Evolutionary conservation across 208 protist species (phyloP), one percentile per base, ranked within the genome.

Genomic region (Baffinella frigidus): DNA sequence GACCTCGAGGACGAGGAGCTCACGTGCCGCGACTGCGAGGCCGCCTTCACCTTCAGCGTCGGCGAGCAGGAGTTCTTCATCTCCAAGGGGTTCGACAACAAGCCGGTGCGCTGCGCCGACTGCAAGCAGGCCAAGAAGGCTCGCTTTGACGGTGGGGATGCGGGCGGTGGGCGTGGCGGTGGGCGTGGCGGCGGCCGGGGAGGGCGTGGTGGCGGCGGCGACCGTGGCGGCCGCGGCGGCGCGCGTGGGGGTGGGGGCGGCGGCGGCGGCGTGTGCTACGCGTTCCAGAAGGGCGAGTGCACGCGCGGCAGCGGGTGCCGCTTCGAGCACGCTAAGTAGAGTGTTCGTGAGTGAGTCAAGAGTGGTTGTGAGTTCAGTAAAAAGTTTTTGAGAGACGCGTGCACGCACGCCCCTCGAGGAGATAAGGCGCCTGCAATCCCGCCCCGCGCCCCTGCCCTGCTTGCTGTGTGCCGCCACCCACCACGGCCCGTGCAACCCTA

Each of bases 281-380:
- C 92, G 0, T 93, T 89, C 67, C 92, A 93, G 81, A 93, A 93
- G 81, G 92, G 92, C 14, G 61, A 93, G 68, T 93, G 92, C 81
- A 71, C 50, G 36, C 80, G 77, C 30, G 92, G 92, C 35, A 51
- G 44, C 44, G n/a, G 9, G 17, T 93, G 92, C 64, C 74, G 81
- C 33, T 93, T 93, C 62, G 73, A 74, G 44, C 92, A 93, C n/a
- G n/a, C n/a, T n/a, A n/a, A n/a, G n/a, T n/a, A n/a, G n/a, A n/a
- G n/a, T n/a, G n/a, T n/a, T n/a, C n/a, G n/a, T n/a, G n/a, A n/a
- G n/a, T n/a, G n/a, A n/a, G n/a, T n/a, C n/a, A n/a, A n/a, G n/a
- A n/a, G n/a, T n/a, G n/a, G n/a, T n/a, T n/a, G n/a, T n/a, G n/a
- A n/a, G n/a, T n/a, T n/a, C n/a, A n/a, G n/a, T n/a, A n/a, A n/a